Evolutionary conservation across 331 rosid species (phyloP).

Genomic region (Malus hybrid): DNA sequence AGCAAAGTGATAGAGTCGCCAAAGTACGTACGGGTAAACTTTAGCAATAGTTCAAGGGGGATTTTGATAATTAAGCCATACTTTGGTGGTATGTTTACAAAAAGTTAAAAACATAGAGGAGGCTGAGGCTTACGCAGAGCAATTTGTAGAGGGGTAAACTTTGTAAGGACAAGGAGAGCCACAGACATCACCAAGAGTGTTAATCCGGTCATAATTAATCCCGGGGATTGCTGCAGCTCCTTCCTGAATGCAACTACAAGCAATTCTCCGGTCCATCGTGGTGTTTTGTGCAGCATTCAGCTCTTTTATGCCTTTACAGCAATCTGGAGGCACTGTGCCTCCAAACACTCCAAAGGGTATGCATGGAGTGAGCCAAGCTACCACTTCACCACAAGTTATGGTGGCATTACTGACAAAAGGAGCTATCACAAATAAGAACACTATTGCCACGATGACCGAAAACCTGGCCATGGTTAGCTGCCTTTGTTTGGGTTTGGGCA

Average conservation of each 20-base stretch:
- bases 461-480: too few relatives aligned
- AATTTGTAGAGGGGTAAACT: conserved; percentile 58
- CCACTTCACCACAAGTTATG: conserved; percentile 39
- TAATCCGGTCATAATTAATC: conserved; percentile 41
- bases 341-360: conserved; percentile 44
- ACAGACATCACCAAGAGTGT: conserved; percentile 27
- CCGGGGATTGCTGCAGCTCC: conserved; percentile 37
- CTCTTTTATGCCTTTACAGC: conserved; percentile 45
- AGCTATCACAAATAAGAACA: conserved; percentile 20
- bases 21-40: too few relatives aligned
- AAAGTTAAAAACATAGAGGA: too few relatives aligned
- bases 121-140: conserved; percentile 30
- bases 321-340: conserved; percentile 34
- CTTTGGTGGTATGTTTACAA: too few relatives aligned
- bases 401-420: background rate
- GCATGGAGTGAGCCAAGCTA: conserved; percentile 42
- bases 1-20: too few relatives aligned
- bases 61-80: too few relatives aligned
- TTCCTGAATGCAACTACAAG: conserved; percentile 53
- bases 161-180: conserved; percentile 44
- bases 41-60: too few relatives aligned
- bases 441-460: conserved; percentile 5
- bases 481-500: too few relatives aligned
- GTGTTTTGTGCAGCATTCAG: conserved; percentile 39
- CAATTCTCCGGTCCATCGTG: conserved; percentile 29